Base-by-base conservation (phyloP, 2,329 filamentous ascomycete species). In the Fusarium brevicatenulatum region DNA sequence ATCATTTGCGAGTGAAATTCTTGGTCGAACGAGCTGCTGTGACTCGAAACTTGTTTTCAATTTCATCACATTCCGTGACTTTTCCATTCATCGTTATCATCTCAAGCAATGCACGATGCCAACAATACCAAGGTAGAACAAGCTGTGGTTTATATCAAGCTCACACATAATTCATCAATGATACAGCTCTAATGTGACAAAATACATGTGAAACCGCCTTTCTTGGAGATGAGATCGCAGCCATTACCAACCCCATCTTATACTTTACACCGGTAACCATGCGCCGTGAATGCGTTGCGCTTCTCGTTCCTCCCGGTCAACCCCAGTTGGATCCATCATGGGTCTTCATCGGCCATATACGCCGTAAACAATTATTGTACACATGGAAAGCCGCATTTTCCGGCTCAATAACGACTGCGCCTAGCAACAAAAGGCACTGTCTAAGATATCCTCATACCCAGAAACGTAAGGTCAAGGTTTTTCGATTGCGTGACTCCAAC, bases 281-380 rank as follows among this genome's bases (percentile, higher is more conserved):
- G 54, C 72, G 68, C 71, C 68, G 68, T 55, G 43, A 21, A 68
- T 77, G 64, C 67, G 70, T 73, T 65, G 60, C 69, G 67, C 69
- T 58, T 71, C 63, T 74, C 50, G 34, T 56, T 61, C 66, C 46
- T 68, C 60, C 69, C 63, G 59, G 50, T 63, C 56, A 73, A 65
- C 65, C 60, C 71, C 73, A 68, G 49, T 68, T 63, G 71, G 70
- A 71, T 70, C 75, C 71, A 73, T 74, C 73, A 70, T 66, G 61
- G 63, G 64, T 59, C 53, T 40, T 61, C 71, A 49, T 67, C 72
- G 76, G 73, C 73, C 65, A 60, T 71, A 67, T 72, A 69, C 70
- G 75, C 76, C 77, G 70, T 78, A 71, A 74, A 75, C 71, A 67
- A 70, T 72, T 79, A 78, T 77, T 73, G 74, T 79, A 79, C 77